phyloP scores from a whole-genome alignment of 1,284 basidiomycete species.

The Filobasidium uniguttulatum region DNA sequence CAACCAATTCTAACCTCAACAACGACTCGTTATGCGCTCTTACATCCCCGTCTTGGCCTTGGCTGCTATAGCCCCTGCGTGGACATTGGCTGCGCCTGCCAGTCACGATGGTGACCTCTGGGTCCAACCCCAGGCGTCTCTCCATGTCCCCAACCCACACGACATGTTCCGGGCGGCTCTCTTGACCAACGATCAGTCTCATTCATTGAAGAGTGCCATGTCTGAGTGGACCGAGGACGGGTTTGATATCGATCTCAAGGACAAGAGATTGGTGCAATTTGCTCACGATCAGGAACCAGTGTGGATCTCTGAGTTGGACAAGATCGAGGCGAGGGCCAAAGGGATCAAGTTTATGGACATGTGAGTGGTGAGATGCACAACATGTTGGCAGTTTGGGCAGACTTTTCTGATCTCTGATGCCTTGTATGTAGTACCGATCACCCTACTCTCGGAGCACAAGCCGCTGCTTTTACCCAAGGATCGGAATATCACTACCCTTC shows the following conservation, averaged over 20 bases:
- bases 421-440: conserved; percentile 53
- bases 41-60: conserved; percentile 6
- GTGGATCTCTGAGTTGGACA: conserved; percentile 71
- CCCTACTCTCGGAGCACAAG: conserved; percentile 39
- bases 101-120: not conserved
- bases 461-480: too few relatives aligned
- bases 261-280: conserved; percentile 20
- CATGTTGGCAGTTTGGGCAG: conserved; percentile 8
- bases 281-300: conserved; percentile 37
- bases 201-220: not conserved
- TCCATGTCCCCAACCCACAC: not conserved
- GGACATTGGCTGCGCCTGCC: not conserved
- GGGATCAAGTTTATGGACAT: conserved; percentile 63
- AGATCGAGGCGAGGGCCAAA: conserved; percentile 62
- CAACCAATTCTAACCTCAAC: too few relatives aligned
- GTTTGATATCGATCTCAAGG: conserved; percentile 12
- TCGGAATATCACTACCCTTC: conserved; percentile 14
- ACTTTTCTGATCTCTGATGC: conserved; percentile 7
- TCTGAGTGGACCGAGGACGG: not conserved
- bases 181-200: not conserved
- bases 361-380: conserved; percentile 39
- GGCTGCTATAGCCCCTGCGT: not conserved
- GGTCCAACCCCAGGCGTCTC: not conserved
- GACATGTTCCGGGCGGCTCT: not conserved
- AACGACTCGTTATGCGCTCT: not conserved